Base-by-base conservation (phyloP, 768 basidiomycete genomes). In the Russula olivacea region DNA sequence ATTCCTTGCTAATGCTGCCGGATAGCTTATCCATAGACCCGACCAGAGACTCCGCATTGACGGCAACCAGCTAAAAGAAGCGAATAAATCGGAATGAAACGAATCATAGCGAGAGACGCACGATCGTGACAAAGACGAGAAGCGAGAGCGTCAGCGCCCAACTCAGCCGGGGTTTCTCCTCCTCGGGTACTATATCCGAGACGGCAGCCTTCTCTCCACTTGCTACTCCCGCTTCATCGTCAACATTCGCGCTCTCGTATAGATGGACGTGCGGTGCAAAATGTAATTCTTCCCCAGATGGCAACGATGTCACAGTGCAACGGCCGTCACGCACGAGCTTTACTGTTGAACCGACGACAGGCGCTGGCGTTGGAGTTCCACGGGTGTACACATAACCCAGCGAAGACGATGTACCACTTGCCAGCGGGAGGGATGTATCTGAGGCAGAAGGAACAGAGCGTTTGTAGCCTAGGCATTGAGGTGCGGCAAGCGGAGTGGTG, bases 1-100 rank as follows among this genome's bases (percentile, higher is more conserved):
- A 98, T 72, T 93, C 89, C 66, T 90, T 89, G 70, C 84, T 87
- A 65, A 98, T 83, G 4, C 78, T 78, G 8, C 65, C 70, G 21
- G 88, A 87, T 58, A 96, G 77, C 43, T 84, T 86, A 71, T 93
- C 83, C 83, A 97, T 91, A 9, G 89, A 86, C 70, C 83, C 85
- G 9, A 98, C 93, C 17, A 98, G 77, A 74, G 79, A 84, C 68
- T 88, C 87, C 11, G 87, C 86, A 7, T 80, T 86, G 61, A 88
- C 71, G 12, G 84, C 79, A 25, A 82, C 84, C 6, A 84, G 67
- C 79, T 82, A 45, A 19, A 48, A 38, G 50, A 28, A n/a, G 34
- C 34, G 36, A 34, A 60, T 56, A 19, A 38, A 50, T 17, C 5
- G 8, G 51, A 41, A 28, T 15, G 41, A 14, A 64, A 60, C 15